Evolutionary conservation across 805 yeast genomes (phyloP), one percentile per base, ranked within the genome.

Genomic region (Danielia oregonensis): DNA sequence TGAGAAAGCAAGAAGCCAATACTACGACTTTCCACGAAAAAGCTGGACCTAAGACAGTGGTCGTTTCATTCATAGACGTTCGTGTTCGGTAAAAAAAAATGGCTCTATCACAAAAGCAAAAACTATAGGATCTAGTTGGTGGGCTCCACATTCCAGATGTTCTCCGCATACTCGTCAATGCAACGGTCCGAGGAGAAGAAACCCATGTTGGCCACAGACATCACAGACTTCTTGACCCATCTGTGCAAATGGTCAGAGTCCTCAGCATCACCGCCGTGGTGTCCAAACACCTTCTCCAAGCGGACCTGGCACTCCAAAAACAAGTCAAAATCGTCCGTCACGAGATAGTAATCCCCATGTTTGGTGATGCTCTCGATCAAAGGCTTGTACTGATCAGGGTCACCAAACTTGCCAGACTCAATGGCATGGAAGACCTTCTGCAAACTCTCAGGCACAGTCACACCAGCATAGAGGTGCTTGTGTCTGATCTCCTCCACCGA

Each of bases 81-180:
- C n/a, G n/a, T n/a, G n/a, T n/a, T n/a, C n/a, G n/a, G n/a, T n/a
- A n/a, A n/a, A n/a, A n/a, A n/a, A n/a, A n/a, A n/a, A n/a, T n/a
- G n/a, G n/a, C n/a, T n/a, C n/a, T n/a, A n/a, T n/a, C n/a, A n/a
- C n/a, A n/a, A n/a, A n/a, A n/a, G n/a, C n/a, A n/a, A n/a, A n/a
- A n/a, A n/a, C n/a, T n/a, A n/a, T n/a, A n/a, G n/a, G n/a, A n/a
- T n/a, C 39, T 51, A 50, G 35, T 43, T 56, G 40, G 67, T 52
- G 3, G 96, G 94, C 65, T 88, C 96, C 43, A 87, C 76, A 54
- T 88, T 83, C 97, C 97, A 88, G 52, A 88, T 87, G 42, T 80
- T 76, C 46, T 86, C 96, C 22, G 96, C 95, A 48, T 88, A 88
- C 59, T 88, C 96, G 51, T 81, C 83, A 54, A 88, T 84, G 58